Evolutionary conservation across 257 asterid species (phyloP).

Genomic region (Nicotiana undulata): DNA sequence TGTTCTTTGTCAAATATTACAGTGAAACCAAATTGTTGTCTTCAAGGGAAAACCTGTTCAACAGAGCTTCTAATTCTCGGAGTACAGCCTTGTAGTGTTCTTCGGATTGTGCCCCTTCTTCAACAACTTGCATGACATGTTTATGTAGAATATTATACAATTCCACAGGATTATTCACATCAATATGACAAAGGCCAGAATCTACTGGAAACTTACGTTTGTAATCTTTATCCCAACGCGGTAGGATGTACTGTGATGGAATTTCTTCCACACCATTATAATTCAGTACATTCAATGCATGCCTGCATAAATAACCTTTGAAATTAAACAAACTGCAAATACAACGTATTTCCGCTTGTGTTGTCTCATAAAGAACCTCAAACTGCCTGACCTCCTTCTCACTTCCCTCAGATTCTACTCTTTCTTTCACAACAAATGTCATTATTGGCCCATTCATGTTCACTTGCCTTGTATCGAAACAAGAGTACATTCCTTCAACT

Average conservation of each 20-base stretch:
- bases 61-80: conserved; percentile 31
- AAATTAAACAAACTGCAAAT: conserved; percentile 51
- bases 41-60: conserved; percentile 17
- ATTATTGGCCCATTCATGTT: conserved; percentile 29
- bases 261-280: conserved; percentile 48
- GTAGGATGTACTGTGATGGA: conserved; percentile 43
- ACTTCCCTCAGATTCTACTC: conserved; percentile 25
- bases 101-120: conserved; percentile 43
- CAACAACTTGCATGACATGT: conserved; percentile 28
- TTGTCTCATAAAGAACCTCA: conserved; percentile 49
- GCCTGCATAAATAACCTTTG: conserved; percentile 55
- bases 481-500: conserved; percentile 49
- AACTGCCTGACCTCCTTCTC: conserved; percentile 40
- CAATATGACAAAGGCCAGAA: conserved; percentile 13
- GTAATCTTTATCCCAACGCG: conserved; percentile 41
- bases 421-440: conserved; percentile 43
- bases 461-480: conserved; percentile 47
- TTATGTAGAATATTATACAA: conserved; percentile 28
- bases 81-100: conserved; percentile 30
- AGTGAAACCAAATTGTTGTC: conserved; percentile 15
- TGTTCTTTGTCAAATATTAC: background rate
- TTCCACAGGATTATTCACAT: conserved; percentile 19
- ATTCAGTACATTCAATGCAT: conserved; percentile 44
- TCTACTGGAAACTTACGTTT: conserved; percentile 21
- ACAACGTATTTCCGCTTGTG: conserved; percentile 44